Evolutionary conservation across 768 basidiomycete genomes (phyloP).

Genomic region (Leccinum ochraceum): DNA sequence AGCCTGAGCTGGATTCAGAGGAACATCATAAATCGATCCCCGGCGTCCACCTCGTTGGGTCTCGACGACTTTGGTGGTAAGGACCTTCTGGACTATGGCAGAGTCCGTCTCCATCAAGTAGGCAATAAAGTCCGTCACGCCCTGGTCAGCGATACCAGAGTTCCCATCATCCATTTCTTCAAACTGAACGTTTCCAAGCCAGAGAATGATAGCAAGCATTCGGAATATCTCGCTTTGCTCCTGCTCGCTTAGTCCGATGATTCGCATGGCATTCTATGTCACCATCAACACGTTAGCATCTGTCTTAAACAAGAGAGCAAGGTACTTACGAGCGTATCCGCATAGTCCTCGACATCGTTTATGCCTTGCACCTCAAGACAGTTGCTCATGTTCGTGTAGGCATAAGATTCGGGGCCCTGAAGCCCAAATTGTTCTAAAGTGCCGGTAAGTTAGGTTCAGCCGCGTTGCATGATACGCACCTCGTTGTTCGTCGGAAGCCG

Average conservation of each 20-base stretch:
- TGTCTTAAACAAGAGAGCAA: background rate
- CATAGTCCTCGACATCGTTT: slow-evolving; percentile 84
- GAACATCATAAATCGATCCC: slow-evolving; percentile 97
- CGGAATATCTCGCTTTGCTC: slow-evolving; percentile 95
- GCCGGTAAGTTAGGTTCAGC: slow-evolving; percentile 14
- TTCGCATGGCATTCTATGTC: slow-evolving; percentile 83
- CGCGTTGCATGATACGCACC: slow-evolving; percentile 47
- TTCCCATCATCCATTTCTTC: slow-evolving; percentile 89
- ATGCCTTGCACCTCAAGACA: slow-evolving; percentile 92
- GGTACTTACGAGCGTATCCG: slow-evolving; percentile 77
- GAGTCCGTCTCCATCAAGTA: slow-evolving; percentile 91
- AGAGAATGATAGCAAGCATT: slow-evolving; percentile 87
- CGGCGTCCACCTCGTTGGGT: slow-evolving; percentile 89
- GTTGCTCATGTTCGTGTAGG: slow-evolving; percentile 89
- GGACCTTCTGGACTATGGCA: slow-evolving; percentile 77
- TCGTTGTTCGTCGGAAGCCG: slow-evolving; percentile 84
- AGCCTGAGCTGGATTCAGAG: slow-evolving; percentile 91
- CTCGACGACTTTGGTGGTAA: slow-evolving; percentile 86
- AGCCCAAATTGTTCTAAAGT: slow-evolving; percentile 85
- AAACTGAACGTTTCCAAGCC: slow-evolving; percentile 97
- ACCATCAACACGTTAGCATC: slow-evolving; percentile 3
- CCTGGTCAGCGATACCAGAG: slow-evolving; percentile 72
- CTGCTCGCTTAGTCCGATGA: slow-evolving; percentile 80
- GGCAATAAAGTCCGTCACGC: slow-evolving; percentile 92
- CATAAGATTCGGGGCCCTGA: slow-evolving; percentile 94